phyloP scores from a whole-genome alignment of 2,329 filamentous ascomycete genomes.

The Penicillium sp. region DNA sequence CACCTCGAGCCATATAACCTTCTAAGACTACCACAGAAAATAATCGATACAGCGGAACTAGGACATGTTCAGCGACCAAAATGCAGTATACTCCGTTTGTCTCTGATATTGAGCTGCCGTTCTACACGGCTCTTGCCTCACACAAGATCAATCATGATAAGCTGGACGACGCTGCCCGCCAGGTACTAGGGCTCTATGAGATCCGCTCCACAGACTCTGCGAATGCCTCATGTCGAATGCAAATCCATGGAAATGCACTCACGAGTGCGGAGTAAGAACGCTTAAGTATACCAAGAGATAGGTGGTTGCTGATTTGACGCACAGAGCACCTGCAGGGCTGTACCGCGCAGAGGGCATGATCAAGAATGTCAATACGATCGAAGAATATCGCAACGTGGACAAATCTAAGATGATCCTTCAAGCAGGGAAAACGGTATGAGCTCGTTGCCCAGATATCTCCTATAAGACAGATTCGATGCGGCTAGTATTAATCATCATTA shows the following conservation, averaged over 20 bases:
- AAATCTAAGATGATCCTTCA: constrained; percentile 75
- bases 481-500: constrained; percentile 38
- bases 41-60: not conserved
- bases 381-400: constrained; percentile 85
- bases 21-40: not conserved
- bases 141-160: constrained; percentile 97
- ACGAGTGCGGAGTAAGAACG: constrained; percentile 74
- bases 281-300: not conserved
- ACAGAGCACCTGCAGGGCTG: constrained; percentile 66
- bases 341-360: constrained; percentile 90
- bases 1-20: not conserved
- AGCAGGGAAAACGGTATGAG: constrained; percentile 71
- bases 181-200: constrained; percentile 85
- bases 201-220: constrained; percentile 70
- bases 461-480: not conserved
- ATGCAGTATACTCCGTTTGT: constrained; percentile 85
- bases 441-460: not conserved
- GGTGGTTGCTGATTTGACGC: constrained; percentile 9
- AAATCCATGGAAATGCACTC: constrained; percentile 83
- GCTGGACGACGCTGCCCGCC: constrained; percentile 88
- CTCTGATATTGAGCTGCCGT: constrained; percentile 92
- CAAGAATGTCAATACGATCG: constrained; percentile 93
- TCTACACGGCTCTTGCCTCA: constrained; percentile 88
- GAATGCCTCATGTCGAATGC: constrained; percentile 80
- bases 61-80: constrained; percentile 11